A percentile compares a stretch with the other conserved stretches of the same genome.
Conservation (phyloP, 2,329 filamentous ascomycete species). For the Aspergillus tubingensis region DNA sequence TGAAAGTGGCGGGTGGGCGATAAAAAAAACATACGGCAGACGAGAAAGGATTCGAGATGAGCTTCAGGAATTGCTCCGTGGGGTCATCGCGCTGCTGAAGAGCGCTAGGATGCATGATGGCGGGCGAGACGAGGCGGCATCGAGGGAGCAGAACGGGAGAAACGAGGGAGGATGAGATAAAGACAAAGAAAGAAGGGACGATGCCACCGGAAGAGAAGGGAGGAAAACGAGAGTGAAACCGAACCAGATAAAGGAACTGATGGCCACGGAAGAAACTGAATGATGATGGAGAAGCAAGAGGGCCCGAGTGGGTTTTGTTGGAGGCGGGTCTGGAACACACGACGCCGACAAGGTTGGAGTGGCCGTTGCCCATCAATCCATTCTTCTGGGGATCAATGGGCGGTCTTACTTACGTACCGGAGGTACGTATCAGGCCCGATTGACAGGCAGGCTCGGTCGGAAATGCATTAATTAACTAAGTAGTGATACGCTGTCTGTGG, state of each 20-base stretch:
- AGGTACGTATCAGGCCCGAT: background rate
- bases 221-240: conserved; percentile 1
- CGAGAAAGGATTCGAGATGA: conserved; percentile 50
- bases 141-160: conserved; percentile 13
- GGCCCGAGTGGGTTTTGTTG: conserved; percentile 7
- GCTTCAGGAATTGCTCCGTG: conserved; percentile 43
- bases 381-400: background rate
- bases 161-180: conserved; percentile 15
- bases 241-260: conserved; percentile 1
- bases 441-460: background rate
- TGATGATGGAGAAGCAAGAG: conserved; percentile 4
- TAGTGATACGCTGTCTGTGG: background rate
- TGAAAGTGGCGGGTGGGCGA: background rate
- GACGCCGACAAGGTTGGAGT: background rate
- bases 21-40: conserved; percentile 38
- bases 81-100: conserved; percentile 30
- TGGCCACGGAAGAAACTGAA: background rate
- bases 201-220: background rate
- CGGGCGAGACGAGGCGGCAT: conserved; percentile 20
- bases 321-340: conserved; percentile 16
- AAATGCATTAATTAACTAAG: background rate
- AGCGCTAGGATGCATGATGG: conserved; percentile 30
- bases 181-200: background rate
- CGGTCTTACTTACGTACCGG: background rate
- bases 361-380: background rate